A percentile compares a stretch with the other conserved stretches of the same genome.
These are phyloP conservation scores for Ricinus communis DNA, from an alignment of 345 rosid species.

Conservation along the genomic window DNA sequence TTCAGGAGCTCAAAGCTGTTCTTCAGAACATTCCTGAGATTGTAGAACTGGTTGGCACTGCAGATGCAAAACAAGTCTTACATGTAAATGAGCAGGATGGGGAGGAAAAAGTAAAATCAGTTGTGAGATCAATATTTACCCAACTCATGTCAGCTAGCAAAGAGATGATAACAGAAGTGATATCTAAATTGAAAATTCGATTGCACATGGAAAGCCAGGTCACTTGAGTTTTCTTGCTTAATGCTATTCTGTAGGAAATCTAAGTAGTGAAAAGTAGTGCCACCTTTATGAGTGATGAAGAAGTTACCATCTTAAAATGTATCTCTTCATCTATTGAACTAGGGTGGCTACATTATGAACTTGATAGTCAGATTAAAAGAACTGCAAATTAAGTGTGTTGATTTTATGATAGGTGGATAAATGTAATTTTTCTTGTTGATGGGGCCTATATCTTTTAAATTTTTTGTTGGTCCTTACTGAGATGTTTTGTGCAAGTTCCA, in stretches of 20 bases:
- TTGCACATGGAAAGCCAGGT: slow-evolving; percentile 70
- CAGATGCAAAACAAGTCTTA: slow-evolving; percentile 50
- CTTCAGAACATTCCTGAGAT: slow-evolving; percentile 80
- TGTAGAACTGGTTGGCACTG: slow-evolving; percentile 66
- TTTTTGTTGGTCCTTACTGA: background rate
- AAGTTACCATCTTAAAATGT: background rate
- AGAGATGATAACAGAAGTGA: slow-evolving; percentile 54
- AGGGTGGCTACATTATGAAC: too few species aligned
- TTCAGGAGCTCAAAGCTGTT: slow-evolving; percentile 84
- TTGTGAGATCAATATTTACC: slow-evolving; percentile 71
- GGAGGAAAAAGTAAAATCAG: slow-evolving; percentile 52
- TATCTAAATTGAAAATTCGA: slow-evolving; percentile 62
- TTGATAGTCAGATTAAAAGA: background rate
- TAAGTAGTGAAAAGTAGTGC: background rate
- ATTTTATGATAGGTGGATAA: background rate
- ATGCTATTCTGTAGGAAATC: background rate
- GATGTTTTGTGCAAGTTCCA: background rate
- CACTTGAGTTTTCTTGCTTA: slow-evolving; percentile 5
- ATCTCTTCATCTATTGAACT: background rate
- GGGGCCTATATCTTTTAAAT: too few species aligned
- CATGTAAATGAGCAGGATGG: slow-evolving; percentile 49
- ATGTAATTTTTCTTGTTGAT: background rate
- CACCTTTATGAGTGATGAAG: background rate
- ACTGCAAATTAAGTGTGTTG: background rate
- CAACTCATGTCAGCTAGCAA: slow-evolving; percentile 75